Base-by-base conservation (phyloP, 345 rosid genomes). In the Linum lewisii region DNA sequence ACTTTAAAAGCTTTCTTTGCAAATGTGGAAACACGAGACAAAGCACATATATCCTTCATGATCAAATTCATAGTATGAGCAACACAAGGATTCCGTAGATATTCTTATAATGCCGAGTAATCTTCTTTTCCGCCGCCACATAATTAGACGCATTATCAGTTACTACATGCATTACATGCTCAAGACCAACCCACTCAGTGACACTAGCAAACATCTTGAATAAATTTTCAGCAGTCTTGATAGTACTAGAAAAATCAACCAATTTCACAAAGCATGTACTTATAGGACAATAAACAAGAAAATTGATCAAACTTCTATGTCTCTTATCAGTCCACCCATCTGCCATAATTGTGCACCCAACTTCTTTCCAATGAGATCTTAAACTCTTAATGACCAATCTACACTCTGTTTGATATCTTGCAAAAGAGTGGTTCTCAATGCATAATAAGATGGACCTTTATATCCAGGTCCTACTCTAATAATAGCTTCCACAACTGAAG, bases 81-180 rank as follows among this genome's bases (percentile, higher is more conserved):
- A 38, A 38, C 45, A 38, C 45, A 38, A 38, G 45, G 45, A 38
- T 8, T 7, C 45, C 45, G 11, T 38, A 38, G 45, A 38, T 38
- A 14, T 38, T 38, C 11, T 14, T 14, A 38, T 38, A 38, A 7
- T 38, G 2, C 1, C 3, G 11, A 38, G 45, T 38, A 7, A 38
- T 38, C 45, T 2, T 3, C 45, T 14, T 38, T 14, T 11, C 45
- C 1, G 45, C 45, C 8, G 45, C 45, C 16, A 38, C 45, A 8
- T 7, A 7, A 38, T 38, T 38, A 7, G 45, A 2, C 8, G 45
- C 45, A 38, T 50, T 51, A 51, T 51, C 49, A 1, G 21, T 61
- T 20, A 61, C 29, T 22, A 61, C 5, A 51, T 61, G 65, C 24
- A 61, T 25, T 11, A 61, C 20, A 51, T 61, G 26, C 1, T 5